Conservation (phyloP, 2,329 filamentous ascomycete genomes). For the Aspergillus pseudotamarii region DNA sequence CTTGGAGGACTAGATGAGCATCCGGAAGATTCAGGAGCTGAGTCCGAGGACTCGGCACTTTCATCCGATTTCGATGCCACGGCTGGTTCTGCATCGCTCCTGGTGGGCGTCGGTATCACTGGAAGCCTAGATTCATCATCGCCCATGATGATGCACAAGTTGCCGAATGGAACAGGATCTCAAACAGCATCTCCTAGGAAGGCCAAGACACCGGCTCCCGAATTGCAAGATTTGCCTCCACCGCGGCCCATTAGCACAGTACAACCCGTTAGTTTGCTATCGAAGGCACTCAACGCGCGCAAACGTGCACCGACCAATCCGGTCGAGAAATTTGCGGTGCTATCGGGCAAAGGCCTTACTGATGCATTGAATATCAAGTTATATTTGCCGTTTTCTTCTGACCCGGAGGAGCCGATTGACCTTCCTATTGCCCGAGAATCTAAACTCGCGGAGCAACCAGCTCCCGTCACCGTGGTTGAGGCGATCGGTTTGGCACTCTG, state of each 20-base stretch:
- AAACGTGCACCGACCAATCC: slow-evolving; percentile 62
- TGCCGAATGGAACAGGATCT: slow-evolving; percentile 37
- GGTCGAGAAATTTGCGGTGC: slow-evolving; percentile 61
- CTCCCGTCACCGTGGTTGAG: slow-evolving; percentile 61
- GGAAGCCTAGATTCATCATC: slow-evolving; percentile 54
- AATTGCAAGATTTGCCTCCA: slow-evolving; percentile 61
- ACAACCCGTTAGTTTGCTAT: slow-evolving; percentile 59
- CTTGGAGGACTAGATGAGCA: slow-evolving; percentile 40
- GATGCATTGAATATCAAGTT: slow-evolving; percentile 66
- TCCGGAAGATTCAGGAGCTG: slow-evolving; percentile 52
- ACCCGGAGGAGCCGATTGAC: slow-evolving; percentile 59
- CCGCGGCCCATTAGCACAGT: slow-evolving; percentile 64
- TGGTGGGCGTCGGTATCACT: slow-evolving; percentile 53
- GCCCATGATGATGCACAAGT: slow-evolving; percentile 47
- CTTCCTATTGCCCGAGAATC: slow-evolving; percentile 59
- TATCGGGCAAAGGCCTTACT: slow-evolving; percentile 63
- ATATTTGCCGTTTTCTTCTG: slow-evolving; percentile 61
- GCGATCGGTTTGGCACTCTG: slow-evolving; percentile 66
- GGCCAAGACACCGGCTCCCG: slow-evolving; percentile 47
- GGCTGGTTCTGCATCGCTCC: slow-evolving; percentile 59
- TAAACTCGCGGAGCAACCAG: slow-evolving; percentile 53
- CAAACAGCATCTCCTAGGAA: slow-evolving; percentile 56
- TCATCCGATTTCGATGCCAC: slow-evolving; percentile 59
- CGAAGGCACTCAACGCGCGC: slow-evolving; percentile 60
- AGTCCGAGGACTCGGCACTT: slow-evolving; percentile 52